Evolutionary conservation across 2,329 filamentous ascomycete genomes (phyloP), one percentile per base, ranked within the genome.

Genomic region (Sporothrix variecibatus): DNA sequence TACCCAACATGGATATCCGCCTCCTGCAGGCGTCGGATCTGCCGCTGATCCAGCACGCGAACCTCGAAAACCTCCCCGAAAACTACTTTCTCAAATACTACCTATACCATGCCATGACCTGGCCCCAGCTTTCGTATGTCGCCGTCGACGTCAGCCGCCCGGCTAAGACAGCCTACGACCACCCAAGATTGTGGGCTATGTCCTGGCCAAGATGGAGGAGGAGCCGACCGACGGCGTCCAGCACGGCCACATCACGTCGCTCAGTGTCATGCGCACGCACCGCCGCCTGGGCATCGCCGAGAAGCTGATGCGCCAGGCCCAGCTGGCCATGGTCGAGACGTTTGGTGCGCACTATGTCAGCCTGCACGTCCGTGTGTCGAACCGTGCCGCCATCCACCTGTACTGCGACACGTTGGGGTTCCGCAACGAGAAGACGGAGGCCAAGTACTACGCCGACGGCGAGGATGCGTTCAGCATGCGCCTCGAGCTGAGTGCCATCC

Each of bases 81-180:
- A 99, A 99, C 88, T 99, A 99, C 89, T 98, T 98, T 83, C 93
- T 97, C 85, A 99, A 99, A 89, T 99, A 99, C 88, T 99, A 99
- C 87, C 91, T 99, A 81, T 99, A 99, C 89, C 96, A 99, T 85
- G 95, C 95, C 20, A 91, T 98, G 78, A 97, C 94, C 79, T 99
- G 96, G 96, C 96, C 96, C 64, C 95, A 98, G 85, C 90, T 99
- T 77, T 95, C 92, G 84, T 98, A 95, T 84, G 95, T 99, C 74
- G 96, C 96, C 78, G 94, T 99, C 79, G 95, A 98, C 83, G 91
- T 95, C 74, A 93, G 92, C 26, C 90, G 94, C 49, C 93, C 94
- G 46, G 89, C 89, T 78, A 92, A 92, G 81, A 90, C 91, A 0
- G 91, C 92, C 65, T 93, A 95, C 83, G 93, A 97, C 82, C 96